Percentiles rank a stretch among this genome's conserved stretches.
Evolutionary conservation across 805 yeast genomes (phyloP).

Genomic region (Wickerhamomyces strasburgensis): DNA sequence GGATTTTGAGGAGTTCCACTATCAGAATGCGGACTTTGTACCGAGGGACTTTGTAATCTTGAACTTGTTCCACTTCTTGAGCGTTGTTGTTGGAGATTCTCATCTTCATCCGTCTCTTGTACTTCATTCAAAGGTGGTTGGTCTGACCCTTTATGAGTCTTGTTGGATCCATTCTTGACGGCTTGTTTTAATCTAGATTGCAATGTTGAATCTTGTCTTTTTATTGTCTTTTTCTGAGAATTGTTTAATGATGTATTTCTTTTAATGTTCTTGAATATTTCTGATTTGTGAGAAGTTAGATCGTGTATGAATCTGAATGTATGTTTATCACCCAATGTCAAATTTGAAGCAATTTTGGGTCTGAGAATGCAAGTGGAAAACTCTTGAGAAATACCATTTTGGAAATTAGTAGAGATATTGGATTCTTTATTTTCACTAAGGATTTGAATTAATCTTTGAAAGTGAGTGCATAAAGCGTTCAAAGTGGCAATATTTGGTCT

Average conservation of each 20-base stretch:
- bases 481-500: conserved; percentile 72
- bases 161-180: conserved; percentile 20
- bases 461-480: conserved; percentile 75
- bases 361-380: conserved; percentile 59
- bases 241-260: conserved; percentile 15
- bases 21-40: no score
- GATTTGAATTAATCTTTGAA: conserved; percentile 55
- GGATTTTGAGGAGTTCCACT: no score
- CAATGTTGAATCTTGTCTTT: conserved; percentile 21
- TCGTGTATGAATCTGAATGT: conserved; percentile 58
- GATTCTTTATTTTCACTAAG: conserved; percentile 41
- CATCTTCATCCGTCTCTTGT: conserved; percentile 1
- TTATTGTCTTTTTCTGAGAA: conserved; percentile 4
- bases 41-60: neutral
- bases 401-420: conserved; percentile 34
- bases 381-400: conserved; percentile 52
- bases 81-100: neutral
- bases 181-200: conserved; percentile 24
- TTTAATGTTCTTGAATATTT: conserved; percentile 62
- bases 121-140: conserved; percentile 4
- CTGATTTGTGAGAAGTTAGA: conserved; percentile 51
- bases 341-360: conserved; percentile 40
- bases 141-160: conserved; percentile 10
- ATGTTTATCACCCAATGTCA: conserved; percentile 53
- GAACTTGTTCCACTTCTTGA: neutral